These are phyloP conservation scores for Penicillium soppii DNA, from an alignment of 495 filamentous ascomycete genomes.

Conservation along the genomic window DNA sequence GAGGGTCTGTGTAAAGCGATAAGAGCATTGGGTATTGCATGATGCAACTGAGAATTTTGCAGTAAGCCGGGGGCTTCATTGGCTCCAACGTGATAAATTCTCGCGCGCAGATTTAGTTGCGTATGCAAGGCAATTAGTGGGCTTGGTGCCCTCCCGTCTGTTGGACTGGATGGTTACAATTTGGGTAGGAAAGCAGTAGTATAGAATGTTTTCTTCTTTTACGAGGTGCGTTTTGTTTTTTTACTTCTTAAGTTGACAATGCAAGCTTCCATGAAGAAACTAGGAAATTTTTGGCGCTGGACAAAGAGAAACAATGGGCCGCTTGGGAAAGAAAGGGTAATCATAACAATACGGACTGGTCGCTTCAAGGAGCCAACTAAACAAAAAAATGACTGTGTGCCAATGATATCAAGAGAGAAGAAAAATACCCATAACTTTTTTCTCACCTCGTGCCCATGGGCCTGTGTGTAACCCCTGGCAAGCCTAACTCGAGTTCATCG, in stretches of 20 bases:
- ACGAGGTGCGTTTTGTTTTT: no score
- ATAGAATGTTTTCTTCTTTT: no score
- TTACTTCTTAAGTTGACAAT: conserved; percentile 10
- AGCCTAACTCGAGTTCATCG: conserved; percentile 6
- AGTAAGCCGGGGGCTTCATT: background rate
- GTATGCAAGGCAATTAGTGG: background rate
- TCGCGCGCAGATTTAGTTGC: background rate
- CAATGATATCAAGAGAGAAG: conserved; percentile 24
- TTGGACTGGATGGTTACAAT: no score
- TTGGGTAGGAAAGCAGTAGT: no score
- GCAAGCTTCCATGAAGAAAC: conserved; percentile 10
- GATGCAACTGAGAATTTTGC: background rate
- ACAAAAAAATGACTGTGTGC: conserved; percentile 23
- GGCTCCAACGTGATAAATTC: background rate
- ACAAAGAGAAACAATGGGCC: conserved; percentile 4
- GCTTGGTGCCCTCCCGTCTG: background rate
- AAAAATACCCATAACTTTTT: conserved; percentile 6
- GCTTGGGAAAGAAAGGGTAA: conserved; percentile 17
- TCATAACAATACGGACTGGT: conserved; percentile 30
- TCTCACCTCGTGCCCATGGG: conserved; percentile 8
- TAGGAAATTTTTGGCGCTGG: conserved; percentile 29
- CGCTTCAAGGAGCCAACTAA: conserved; percentile 26
- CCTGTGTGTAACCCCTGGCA: conserved; percentile 7
- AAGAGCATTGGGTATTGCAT: conserved; percentile 4
- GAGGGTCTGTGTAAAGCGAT: background rate